phyloP scores from a whole-genome alignment of 345 rosid genomes.

The Trapa bicornis region DNA sequence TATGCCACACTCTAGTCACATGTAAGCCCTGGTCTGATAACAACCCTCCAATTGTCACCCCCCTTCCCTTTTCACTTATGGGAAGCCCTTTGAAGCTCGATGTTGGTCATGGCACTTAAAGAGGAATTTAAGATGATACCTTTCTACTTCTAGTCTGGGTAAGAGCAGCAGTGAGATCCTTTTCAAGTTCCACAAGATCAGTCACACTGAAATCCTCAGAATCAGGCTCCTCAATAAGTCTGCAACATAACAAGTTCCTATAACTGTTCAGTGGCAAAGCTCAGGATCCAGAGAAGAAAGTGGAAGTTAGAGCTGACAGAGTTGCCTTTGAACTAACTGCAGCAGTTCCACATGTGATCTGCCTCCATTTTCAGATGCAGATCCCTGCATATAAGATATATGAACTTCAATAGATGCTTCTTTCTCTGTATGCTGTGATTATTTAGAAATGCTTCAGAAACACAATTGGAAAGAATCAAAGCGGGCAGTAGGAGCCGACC shows the following conservation, averaged over 20 bases:
- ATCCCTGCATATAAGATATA: slow-evolving; percentile 11
- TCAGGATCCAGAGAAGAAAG: neutral
- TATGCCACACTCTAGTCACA: too few relatives aligned
- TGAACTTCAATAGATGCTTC: neutral
- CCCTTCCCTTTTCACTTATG: neutral
- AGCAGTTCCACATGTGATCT: slow-evolving; percentile 17
- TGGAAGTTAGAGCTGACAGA: neutral
- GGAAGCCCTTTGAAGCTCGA: neutral
- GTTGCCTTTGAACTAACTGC: slow-evolving; percentile 29
- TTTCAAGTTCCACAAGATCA: slow-evolving; percentile 25
- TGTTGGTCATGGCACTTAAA: neutral
- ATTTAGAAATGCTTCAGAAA: neutral
- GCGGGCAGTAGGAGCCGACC: too few relatives aligned
- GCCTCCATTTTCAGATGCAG: slow-evolving; percentile 7
- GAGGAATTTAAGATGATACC: slow-evolving; percentile 13
- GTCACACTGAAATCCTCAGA: slow-evolving; percentile 15
- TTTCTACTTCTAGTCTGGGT: slow-evolving; percentile 21
- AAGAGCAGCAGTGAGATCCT: slow-evolving; percentile 18
- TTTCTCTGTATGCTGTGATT: neutral
- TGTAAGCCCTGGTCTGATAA: too few relatives aligned
- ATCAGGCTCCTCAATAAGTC: slow-evolving; percentile 23
- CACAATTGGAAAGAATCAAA: too few relatives aligned
- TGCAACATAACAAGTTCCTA: slow-evolving; percentile 11
- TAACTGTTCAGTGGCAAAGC: neutral
- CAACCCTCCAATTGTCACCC: too few relatives aligned